These are phyloP conservation scores for Sugiyamaella valdiviana DNA, from an alignment of 805 yeast species.

Conservation along the genomic window DNA sequence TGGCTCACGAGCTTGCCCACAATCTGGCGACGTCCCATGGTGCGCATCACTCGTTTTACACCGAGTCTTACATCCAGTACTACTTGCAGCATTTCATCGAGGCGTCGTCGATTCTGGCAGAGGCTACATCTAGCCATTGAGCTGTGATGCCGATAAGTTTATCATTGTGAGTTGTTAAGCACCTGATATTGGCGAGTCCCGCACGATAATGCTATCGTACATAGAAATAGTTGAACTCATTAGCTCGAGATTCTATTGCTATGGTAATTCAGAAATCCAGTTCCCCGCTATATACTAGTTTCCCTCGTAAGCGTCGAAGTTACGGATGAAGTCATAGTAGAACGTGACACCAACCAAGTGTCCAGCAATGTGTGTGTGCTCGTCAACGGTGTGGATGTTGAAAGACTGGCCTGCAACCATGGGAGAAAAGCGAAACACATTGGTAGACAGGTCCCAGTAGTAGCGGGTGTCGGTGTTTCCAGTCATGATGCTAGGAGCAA, in stretches of 20 bases:
- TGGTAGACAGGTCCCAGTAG: conserved; percentile 56
- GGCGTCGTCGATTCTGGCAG: not conserved
- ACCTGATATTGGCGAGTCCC: no score
- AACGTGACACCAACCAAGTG: conserved; percentile 41
- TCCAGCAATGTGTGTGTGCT: conserved; percentile 46
- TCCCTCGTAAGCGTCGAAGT: conserved; percentile 4
- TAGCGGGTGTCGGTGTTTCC: conserved; percentile 67
- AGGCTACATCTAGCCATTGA: not conserved
- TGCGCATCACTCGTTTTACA: conserved; percentile 29
- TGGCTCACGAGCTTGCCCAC: conserved; percentile 39
- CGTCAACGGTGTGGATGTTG: conserved; percentile 58
- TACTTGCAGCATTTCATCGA: conserved; percentile 24
- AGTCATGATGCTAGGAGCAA: conserved; percentile 55
- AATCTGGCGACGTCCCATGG: conserved; percentile 33
- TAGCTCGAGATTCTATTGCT: no score
- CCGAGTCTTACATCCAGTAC: conserved; percentile 29
- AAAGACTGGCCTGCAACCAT: conserved; percentile 19
- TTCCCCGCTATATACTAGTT: not conserved
- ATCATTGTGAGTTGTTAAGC: no score
- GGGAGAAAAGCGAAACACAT: conserved; percentile 50
- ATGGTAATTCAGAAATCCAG: not conserved
- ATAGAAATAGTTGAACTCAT: no score
- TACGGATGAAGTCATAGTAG: conserved; percentile 28
- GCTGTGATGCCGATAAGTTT: no score
- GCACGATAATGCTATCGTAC: no score